phyloP scores from a whole-genome alignment of 202 grass and related monocot species.

The Dendrocalamus latiflorus region DNA sequence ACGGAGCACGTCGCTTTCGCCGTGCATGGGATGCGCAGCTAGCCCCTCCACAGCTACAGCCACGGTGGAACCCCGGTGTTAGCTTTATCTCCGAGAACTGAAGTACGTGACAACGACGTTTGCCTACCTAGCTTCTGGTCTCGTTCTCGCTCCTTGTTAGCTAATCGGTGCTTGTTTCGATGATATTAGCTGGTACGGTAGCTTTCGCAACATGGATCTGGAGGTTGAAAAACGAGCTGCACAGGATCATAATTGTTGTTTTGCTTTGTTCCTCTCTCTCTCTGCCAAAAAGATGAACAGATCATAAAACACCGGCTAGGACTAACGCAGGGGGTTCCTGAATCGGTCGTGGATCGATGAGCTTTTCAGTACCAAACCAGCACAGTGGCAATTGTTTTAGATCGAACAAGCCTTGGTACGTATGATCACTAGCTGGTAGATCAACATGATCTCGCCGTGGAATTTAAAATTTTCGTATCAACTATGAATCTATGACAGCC shows the following conservation, averaged over 20 bases:
- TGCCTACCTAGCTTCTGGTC: background rate
- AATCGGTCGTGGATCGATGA: background rate
- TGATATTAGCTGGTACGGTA: background rate
- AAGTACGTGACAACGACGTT: background rate
- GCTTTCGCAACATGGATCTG: background rate
- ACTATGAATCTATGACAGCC: background rate
- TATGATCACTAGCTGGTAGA: background rate
- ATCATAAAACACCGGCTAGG: background rate
- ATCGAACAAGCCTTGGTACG: background rate
- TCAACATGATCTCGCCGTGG: background rate
- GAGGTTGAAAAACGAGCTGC: background rate
- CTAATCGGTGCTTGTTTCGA: background rate
- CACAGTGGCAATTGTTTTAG: background rate
- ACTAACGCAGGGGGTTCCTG: background rate
- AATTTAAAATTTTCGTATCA: background rate
- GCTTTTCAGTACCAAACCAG: background rate
- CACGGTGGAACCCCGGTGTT: background rate
- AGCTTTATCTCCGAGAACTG: background rate
- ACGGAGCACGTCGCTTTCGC: background rate
- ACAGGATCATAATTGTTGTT: background rate
- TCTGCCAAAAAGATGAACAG: background rate
- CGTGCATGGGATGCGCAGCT: background rate
- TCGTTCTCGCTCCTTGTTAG: background rate
- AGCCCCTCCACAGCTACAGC: background rate
- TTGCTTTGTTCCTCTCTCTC: background rate